Percentiles rank a stretch among this genome's conserved stretches.
These are phyloP conservation scores for Pyrenophora seminiperda DNA, from an alignment of 2,329 filamentous ascomycete species.

Conservation along the genomic window DNA sequence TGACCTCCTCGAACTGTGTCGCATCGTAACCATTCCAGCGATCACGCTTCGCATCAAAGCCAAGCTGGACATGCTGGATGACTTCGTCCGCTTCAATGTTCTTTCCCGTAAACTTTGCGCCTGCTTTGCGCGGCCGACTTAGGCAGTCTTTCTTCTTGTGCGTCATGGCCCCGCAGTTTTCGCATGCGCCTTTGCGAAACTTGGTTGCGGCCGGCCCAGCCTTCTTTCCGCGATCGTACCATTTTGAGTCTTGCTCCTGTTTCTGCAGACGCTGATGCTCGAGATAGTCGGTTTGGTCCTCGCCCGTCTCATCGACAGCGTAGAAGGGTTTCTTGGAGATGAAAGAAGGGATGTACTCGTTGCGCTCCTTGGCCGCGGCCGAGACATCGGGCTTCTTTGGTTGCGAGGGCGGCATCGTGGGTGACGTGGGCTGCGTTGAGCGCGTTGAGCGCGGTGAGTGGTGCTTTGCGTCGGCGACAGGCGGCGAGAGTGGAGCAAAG, in stretches of 20 bases:
- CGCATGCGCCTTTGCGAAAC: conserved; percentile 95
- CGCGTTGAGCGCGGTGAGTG: conserved; percentile 3
- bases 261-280: conserved; percentile 91
- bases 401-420: conserved; percentile 54
- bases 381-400: conserved; percentile 59
- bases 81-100: conserved; percentile 93
- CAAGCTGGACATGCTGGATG: conserved; percentile 81
- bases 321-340: conserved; percentile 99
- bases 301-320: conserved; percentile 73
- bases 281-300: conserved; percentile 79
- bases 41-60: conserved; percentile 97
- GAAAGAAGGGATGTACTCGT: conserved; percentile 97
- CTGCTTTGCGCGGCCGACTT: conserved; percentile 82
- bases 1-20: conserved; percentile 81
- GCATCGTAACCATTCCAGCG: conserved; percentile 98
- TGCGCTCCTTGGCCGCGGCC: conserved; percentile 78
- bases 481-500: conserved; percentile 25
- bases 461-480: conserved; percentile 18
- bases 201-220: conserved; percentile 88
- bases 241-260: conserved; percentile 73
- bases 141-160: conserved; percentile 96
- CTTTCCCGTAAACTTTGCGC: conserved; percentile 88
- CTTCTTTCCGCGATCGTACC: conserved; percentile 91
- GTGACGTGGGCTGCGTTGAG: conserved; percentile 2
- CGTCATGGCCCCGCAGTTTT: conserved; percentile 97